Evolutionary conservation across 768 basidiomycete species (phyloP).

Genomic region (Kwoniella newhampshirensis): DNA sequence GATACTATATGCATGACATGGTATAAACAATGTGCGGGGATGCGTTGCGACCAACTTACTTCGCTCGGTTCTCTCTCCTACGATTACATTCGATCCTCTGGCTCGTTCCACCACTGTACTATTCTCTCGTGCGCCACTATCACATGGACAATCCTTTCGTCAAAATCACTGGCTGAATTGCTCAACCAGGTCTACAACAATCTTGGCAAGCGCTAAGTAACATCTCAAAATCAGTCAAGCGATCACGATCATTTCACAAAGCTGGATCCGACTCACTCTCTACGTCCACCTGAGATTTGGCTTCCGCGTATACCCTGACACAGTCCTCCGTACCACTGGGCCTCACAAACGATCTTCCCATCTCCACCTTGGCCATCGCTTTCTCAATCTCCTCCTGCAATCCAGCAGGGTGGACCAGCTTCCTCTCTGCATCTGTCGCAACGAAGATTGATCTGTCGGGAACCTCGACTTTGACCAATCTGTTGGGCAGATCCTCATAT

Average conservation of each 20-base stretch:
- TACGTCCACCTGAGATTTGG: conserved; percentile 67
- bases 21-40: too few relatives aligned
- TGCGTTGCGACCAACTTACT: too few relatives aligned
- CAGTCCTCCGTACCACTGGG: conserved; percentile 99
- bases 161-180: neutral
- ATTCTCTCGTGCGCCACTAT: too few relatives aligned
- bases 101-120: too few relatives aligned
- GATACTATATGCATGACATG: too few relatives aligned
- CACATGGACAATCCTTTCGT: too few relatives aligned
- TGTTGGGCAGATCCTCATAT: conserved; percentile 90
- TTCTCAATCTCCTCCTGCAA: conserved; percentile 81
- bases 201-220: conserved; percentile 21
- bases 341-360: conserved; percentile 87
- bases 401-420: conserved; percentile 73
- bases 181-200: conserved; percentile 27
- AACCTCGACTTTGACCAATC: conserved; percentile 90
- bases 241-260: neutral
- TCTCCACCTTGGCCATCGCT: conserved; percentile 71
- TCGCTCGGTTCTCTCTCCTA: too few relatives aligned
- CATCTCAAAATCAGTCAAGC: neutral
- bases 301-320: conserved; percentile 96
- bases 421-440: conserved; percentile 91
- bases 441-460: conserved; percentile 76
- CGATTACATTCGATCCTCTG: too few relatives aligned
- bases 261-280: conserved; percentile 65